Evolutionary conservation across 768 basidiomycete species (phyloP), one percentile per base, ranked within the genome.

Genomic region (Cantharellus cinnabarinus): DNA sequence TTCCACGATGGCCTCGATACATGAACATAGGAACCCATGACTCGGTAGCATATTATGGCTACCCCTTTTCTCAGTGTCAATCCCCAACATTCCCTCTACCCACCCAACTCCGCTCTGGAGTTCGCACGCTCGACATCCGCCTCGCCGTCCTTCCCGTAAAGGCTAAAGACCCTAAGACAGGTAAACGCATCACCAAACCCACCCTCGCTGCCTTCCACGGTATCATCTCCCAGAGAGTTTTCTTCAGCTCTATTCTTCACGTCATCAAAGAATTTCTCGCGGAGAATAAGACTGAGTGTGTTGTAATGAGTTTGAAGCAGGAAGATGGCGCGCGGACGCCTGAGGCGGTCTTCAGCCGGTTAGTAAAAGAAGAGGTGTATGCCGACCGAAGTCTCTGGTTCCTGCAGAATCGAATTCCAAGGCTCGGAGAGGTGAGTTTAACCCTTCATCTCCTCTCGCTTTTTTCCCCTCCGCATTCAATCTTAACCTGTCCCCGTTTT

Each of bases 1-100:
- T 29, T 29, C 20, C 20, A 29, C 20, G 20, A 29, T 29, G 20
- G 20, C 20, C 20, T 29, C 20, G 20, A 29, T 29, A 29, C 20
- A 29, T 29, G 20, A 29, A 29, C 20, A 29, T 29, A 29, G 20
- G 20, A 29, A 29, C 20, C 20, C 20, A 29, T 29, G 20, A 29
- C 20, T 29, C 20, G 20, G 82, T 89, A 80, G 82, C 88, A 4
- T 79, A 88, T 62, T 83, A 89, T 63, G 85, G 85, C 10, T 87
- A 83, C 81, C 85, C 85, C 0, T 71, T 93, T 42, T 85, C 86
- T 0, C 89, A 94, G 67, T 97, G 91, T 66, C 90, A 95, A 68
- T 77, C 78, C 41, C 71, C 71, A 4, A 66, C 70, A 3, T 82
- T 78, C 0, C 77, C 81, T 0, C 77, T 94, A 35, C 71, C 71